Evolutionary conservation across 345 rosid genomes (phyloP).

Genomic region (Rhizophora apiculata): DNA sequence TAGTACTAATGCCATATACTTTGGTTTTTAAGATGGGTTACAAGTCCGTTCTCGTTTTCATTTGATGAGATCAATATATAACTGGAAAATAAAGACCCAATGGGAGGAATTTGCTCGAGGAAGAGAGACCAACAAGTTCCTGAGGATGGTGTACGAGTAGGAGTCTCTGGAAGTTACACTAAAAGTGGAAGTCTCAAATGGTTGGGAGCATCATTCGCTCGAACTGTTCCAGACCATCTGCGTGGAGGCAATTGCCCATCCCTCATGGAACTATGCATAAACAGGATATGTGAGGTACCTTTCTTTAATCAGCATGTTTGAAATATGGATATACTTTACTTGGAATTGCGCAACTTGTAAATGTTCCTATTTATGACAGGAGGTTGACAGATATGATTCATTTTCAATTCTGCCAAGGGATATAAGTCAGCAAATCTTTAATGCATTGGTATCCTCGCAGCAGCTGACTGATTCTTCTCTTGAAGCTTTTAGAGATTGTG

Average conservation of each 20-base stretch:
- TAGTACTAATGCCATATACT: too few relatives aligned
- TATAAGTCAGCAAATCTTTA: slow-evolving; percentile 78
- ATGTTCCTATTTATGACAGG: slow-evolving; percentile 37
- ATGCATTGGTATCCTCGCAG: slow-evolving; percentile 60
- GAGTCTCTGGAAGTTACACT: slow-evolving; percentile 45
- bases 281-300: slow-evolving; percentile 55
- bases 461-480: slow-evolving; percentile 43
- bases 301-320: neutral
- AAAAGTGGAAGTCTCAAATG: slow-evolving; percentile 86
- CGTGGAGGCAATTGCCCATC: slow-evolving; percentile 51
- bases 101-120: slow-evolving; percentile 98
- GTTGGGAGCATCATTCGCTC: slow-evolving; percentile 67
- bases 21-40: too few relatives aligned
- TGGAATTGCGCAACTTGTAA: slow-evolving; percentile 17
- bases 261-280: slow-evolving; percentile 73
- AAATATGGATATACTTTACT: neutral
- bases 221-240: slow-evolving; percentile 41
- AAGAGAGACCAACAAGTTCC: slow-evolving; percentile 62
- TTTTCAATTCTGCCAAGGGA: slow-evolving; percentile 80
- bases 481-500: slow-evolving; percentile 79
- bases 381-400: slow-evolving; percentile 46
- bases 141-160: slow-evolving; percentile 53
- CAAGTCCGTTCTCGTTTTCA: too few relatives aligned
- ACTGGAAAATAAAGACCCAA: slow-evolving; percentile 11
- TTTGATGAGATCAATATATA: too few relatives aligned